Conservation (phyloP, 2,329 filamentous ascomycete species). For the Bertia moriformis region DNA sequence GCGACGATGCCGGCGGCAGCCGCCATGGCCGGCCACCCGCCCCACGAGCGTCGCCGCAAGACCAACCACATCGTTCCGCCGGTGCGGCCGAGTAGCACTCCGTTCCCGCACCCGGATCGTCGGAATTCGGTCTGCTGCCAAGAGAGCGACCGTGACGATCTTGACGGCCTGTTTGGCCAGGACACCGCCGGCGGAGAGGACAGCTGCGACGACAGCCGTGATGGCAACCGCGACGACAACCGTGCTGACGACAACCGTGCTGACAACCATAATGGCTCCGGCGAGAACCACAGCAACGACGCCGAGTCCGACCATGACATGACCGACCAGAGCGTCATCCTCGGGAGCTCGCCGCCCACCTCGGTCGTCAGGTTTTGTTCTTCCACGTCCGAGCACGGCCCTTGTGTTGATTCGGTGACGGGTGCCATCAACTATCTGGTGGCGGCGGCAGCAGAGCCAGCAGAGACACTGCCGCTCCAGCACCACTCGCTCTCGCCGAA, state of each 20-base stretch:
- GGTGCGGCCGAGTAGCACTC: constrained; percentile 42
- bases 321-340: neutral
- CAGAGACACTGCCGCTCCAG: too few species aligned
- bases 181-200: constrained; percentile 8
- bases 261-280: too few species aligned
- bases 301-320: neutral
- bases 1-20: too few species aligned
- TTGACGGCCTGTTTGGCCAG: neutral
- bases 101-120: constrained; percentile 39
- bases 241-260: neutral
- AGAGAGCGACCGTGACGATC: too few species aligned
- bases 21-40: neutral
- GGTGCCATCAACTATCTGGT: too few species aligned
- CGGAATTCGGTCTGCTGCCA: constrained; percentile 24
- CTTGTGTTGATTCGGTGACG: too few species aligned
- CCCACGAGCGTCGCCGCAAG: constrained; percentile 13
- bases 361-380: too few species aligned
- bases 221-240: neutral
- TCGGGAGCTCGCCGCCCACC: neutral
- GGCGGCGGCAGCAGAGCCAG: too few species aligned
- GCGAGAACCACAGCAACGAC: too few species aligned
- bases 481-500: constrained; percentile 4
- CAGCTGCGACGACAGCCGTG: too few species aligned
- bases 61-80: constrained; percentile 30
- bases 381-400: too few species aligned